Evolutionary conservation across 257 asterid genomes (phyloP), one percentile per base, ranked within the genome.

Genomic region (Solanum medicagineum): DNA sequence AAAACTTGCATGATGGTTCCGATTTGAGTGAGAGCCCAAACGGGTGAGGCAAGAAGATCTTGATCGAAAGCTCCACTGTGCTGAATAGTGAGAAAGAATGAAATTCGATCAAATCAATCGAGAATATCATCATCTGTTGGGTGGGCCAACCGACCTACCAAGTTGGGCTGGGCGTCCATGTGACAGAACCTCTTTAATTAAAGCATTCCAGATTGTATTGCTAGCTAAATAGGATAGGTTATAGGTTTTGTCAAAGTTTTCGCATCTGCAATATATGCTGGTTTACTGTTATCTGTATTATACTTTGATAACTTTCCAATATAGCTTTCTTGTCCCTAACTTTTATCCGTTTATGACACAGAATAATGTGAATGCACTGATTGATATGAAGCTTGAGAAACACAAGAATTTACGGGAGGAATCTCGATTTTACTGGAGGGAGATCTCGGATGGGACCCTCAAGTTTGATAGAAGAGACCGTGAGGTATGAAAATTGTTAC

Each of bases 351-450:
- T 66, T 85, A 47, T 87, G 87, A 42, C 60, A 22, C 94, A 94
- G 97, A 94, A 92, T 87, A 92, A 92, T 10, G 91, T 92, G 51
- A 91, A 86, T 87, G 93, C 97, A 85, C 94, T 94, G 29, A 91
- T 94, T 26, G 93, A 94, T 56, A 89, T 94, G 94, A 94, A 94
- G 92, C 94, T 94, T 81, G 97, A 94, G 91, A 94, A 93, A 91
- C 95, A 91, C 91, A 94, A 94, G 86, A 94, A 92, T 85, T 87
- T 94, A 84, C 92, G 91, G 29, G 97, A 94, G 87, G 97, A 92
- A 88, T 91, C 94, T 73, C 88, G 90, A 51, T 91, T 92, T 88
- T 94, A 83, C 90, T 93, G 95, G 95, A 86, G 89, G 65, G 97
- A 94, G 90, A 91, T 94, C 84, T 88, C 86, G 75, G 94, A 94